Percentiles rank a stretch among this genome's conserved stretches.
phyloP scores from a whole-genome alignment of 805 yeast species.

The Sungouiella blattae region DNA sequence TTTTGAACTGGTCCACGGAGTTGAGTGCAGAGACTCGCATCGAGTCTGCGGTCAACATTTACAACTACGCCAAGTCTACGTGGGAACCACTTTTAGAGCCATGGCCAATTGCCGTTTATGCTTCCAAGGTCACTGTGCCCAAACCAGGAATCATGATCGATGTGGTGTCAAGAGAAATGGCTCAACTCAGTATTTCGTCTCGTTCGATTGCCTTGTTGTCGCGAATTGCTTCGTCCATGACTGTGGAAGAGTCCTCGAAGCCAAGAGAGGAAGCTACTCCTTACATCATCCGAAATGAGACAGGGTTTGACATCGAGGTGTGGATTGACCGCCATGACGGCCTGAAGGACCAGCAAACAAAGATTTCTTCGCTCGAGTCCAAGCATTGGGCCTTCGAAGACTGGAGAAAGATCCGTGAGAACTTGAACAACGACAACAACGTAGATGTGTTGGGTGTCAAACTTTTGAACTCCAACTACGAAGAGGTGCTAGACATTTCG shows the following conservation, averaged over 20 bases:
- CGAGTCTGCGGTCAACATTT: slow-evolving; percentile 67
- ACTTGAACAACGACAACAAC: slow-evolving; percentile 60
- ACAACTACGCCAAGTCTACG: slow-evolving; percentile 82
- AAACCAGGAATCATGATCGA: slow-evolving; percentile 56
- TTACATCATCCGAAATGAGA: slow-evolving; percentile 73
- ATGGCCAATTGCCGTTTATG: slow-evolving; percentile 75
- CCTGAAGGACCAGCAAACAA: slow-evolving; percentile 24
- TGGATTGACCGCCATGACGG: slow-evolving; percentile 60
- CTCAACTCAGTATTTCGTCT: slow-evolving; percentile 79
- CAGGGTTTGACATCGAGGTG: slow-evolving; percentile 76
- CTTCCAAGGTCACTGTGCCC: slow-evolving; percentile 47
- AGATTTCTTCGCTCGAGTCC: slow-evolving; percentile 45
- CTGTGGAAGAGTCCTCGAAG: slow-evolving; percentile 50
- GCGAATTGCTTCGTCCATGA: slow-evolving; percentile 58
- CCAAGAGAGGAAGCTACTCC: slow-evolving; percentile 82
- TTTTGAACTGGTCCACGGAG: slow-evolving; percentile 84
- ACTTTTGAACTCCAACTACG: slow-evolving; percentile 54
- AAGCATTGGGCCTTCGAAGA: slow-evolving; percentile 92
- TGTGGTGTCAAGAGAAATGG: slow-evolving; percentile 67
- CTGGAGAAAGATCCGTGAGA: slow-evolving; percentile 84
- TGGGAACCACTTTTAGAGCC: slow-evolving; percentile 96
- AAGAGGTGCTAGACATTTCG: slow-evolving; percentile 52
- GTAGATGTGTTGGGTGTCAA: slow-evolving; percentile 63
- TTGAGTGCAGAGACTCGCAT: slow-evolving; percentile 64
- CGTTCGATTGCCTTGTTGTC: slow-evolving; percentile 75